Base-by-base conservation (phyloP, 2,329 filamentous ascomycete genomes). In the Apiospora sp. region DNA sequence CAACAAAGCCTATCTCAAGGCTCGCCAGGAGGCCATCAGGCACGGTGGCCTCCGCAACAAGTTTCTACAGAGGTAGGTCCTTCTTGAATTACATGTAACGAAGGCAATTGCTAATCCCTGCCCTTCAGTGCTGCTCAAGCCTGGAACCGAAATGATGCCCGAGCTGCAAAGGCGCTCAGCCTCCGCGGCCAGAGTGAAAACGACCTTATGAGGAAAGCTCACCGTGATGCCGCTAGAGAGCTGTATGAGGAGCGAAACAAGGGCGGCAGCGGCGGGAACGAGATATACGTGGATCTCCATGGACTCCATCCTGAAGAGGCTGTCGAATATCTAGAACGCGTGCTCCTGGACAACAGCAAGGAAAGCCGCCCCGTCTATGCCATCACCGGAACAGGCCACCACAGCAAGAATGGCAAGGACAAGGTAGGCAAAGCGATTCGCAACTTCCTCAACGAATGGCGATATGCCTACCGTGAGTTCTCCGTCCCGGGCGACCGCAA, bases 261-360 rank as follows among this genome's bases (percentile, higher is more conserved):
- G 82, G 89, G 91, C 79, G 85, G 85, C 74, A 81, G 83, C 54
- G 82, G 83, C 41, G 86, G 85, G 73, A 84, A 90, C 54, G 96
- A 99, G 84, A 90, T 98, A 61, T 99, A 97, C 83, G 93, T 98
- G 71, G 96, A 99, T 83, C 87, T 99, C 44, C 96, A 99, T 82
- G 96, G 96, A n/a, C 89, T 99, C n/a, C 96, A 98, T 79, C 95
- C 96, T 0, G 96, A 98, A 80, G 96, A 99, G 85, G 96, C 96
- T 5, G 94, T 98, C 54, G 94, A 96, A 76, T 98, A 98, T 78
- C 89, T 99, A 4, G 94, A 96, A 82, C 92, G 92, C 75, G 93
- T 97, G 51, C 90, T 99, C 30, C 87, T 95, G 74, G 94, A 97
- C 79, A 96, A 98, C 79, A 89, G 88, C 76, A 88, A 90, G 76